phyloP scores from a whole-genome alignment of 768 basidiomycete species.

The Boletus tylopilopsis region DNA sequence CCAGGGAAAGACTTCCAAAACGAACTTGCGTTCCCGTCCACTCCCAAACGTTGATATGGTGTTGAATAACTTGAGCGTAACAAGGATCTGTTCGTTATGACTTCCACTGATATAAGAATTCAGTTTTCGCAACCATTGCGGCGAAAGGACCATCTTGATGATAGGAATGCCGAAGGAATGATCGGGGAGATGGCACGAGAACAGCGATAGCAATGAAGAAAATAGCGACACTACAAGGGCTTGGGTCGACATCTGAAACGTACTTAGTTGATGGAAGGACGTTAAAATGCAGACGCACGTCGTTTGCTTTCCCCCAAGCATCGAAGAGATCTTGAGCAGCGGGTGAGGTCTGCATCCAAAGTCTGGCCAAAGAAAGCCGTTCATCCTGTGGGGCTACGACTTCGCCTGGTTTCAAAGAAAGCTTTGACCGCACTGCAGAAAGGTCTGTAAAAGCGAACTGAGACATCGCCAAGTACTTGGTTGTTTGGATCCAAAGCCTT shows the following conservation, averaged over 20 bases:
- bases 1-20: conserved; percentile 75
- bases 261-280: not conserved
- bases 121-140: conserved; percentile 51
- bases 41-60: conserved; percentile 60
- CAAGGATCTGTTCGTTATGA: conserved; percentile 63
- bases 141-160: conserved; percentile 54
- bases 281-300: conserved; percentile 36
- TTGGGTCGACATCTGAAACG: conserved; percentile 38
- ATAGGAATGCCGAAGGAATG: conserved; percentile 62
- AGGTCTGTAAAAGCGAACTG: conserved; percentile 33
- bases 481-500: conserved; percentile 27
- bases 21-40: conserved; percentile 57
- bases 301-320: conserved; percentile 53
- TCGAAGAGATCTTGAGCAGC: conserved; percentile 59
- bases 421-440: conserved; percentile 49
- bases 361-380: conserved; percentile 53
- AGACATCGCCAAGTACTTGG: not conserved
- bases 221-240: conserved; percentile 49
- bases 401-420: conserved; percentile 52
- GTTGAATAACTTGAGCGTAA: conserved; percentile 61
- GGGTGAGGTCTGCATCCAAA: conserved; percentile 58
- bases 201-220: conserved; percentile 55
- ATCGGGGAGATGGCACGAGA: conserved; percentile 66
- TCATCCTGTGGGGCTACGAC: conserved; percentile 52
- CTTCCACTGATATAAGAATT: conserved; percentile 60